phyloP scores from a whole-genome alignment of 2,329 filamentous ascomycete genomes.

The Colletotrichum sansevieriae region DNA sequence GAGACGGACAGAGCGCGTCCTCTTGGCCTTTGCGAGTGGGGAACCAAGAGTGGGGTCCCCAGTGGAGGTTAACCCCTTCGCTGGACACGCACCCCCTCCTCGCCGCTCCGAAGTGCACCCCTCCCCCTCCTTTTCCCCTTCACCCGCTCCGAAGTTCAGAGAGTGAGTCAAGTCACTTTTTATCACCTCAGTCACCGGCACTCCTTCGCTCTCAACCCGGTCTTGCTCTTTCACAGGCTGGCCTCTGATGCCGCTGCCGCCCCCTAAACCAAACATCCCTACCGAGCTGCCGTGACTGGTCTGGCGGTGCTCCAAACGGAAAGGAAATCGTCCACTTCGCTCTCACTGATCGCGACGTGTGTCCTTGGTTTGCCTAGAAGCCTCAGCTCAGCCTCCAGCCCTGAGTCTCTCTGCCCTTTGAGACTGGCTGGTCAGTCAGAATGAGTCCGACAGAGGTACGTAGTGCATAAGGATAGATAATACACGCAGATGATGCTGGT shows the following conservation, averaged over 20 bases:
- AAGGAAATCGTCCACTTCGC: constrained; percentile 9
- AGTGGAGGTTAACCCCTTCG: constrained; percentile 18
- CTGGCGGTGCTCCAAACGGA: constrained; percentile 34
- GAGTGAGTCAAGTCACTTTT: neutral
- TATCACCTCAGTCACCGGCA: neutral
- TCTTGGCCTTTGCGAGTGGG: constrained; percentile 34
- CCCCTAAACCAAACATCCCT: constrained; percentile 34
- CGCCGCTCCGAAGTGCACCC: constrained; percentile 11
- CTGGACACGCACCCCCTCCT: neutral
- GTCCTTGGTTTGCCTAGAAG: neutral
- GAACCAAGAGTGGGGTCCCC: constrained; percentile 15
- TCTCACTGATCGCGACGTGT: constrained; percentile 9
- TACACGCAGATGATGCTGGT: neutral
- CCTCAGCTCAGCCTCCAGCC: neutral
- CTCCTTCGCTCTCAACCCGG: constrained; percentile 13
- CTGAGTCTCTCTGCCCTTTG: neutral
- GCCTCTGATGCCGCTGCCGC: constrained; percentile 14
- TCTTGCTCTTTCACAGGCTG: constrained; percentile 23
- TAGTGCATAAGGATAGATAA: too few species aligned
- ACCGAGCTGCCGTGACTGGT: constrained; percentile 22
- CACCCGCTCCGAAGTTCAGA: constrained; percentile 25
- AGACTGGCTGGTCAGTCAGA: neutral
- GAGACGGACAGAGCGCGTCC: constrained; percentile 37
- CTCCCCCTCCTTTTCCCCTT: constrained; percentile 20
- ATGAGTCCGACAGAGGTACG: too few species aligned